These are phyloP conservation scores for Epichloe scottii DNA, from an alignment of 2,329 filamentous ascomycete genomes.

Conservation along the genomic window DNA sequence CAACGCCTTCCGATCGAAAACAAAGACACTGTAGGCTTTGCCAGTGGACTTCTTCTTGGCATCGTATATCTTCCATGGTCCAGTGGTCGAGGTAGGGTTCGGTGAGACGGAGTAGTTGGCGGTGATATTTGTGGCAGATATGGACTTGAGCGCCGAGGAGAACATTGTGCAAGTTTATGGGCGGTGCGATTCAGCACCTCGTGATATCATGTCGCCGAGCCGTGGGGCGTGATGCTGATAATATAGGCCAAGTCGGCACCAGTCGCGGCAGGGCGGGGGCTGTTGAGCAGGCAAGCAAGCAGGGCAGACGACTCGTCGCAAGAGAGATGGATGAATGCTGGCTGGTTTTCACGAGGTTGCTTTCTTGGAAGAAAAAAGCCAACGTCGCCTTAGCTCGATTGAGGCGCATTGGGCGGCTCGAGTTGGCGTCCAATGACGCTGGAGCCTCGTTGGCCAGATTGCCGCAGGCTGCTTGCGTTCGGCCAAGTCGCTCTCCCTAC, in stretches of 20 bases:
- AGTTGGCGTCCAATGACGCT: neutral
- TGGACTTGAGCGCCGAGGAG: conserved; percentile 84
- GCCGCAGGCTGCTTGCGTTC: neutral
- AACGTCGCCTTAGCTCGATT: neutral
- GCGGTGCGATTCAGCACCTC: conserved; percentile 8
- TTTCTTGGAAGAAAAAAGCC: neutral
- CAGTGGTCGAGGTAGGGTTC: conserved; percentile 64
- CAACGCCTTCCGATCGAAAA: conserved; percentile 82
- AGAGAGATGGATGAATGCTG: neutral
- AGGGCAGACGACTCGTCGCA: neutral
- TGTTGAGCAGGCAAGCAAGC: neutral
- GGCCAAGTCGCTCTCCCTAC: neutral
- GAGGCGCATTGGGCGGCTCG: neutral
- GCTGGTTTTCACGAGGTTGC: neutral
- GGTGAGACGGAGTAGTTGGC: conserved; percentile 79
- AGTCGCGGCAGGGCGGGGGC: neutral
- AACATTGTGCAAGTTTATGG: conserved; percentile 51
- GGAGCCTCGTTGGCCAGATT: conserved; percentile 1
- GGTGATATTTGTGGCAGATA: conserved; percentile 79
- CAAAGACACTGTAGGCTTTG: conserved; percentile 79
- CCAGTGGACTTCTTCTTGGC: conserved; percentile 93
- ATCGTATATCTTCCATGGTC: conserved; percentile 96
- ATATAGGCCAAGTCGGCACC: neutral
- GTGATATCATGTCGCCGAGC: conserved; percentile 16
- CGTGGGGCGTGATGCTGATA: neutral